Percentiles rank a stretch among this genome's conserved stretches.
These are phyloP conservation scores for Earliella scabrosa DNA, from an alignment of 1,284 basidiomycete genomes.

Conservation along the genomic window DNA sequence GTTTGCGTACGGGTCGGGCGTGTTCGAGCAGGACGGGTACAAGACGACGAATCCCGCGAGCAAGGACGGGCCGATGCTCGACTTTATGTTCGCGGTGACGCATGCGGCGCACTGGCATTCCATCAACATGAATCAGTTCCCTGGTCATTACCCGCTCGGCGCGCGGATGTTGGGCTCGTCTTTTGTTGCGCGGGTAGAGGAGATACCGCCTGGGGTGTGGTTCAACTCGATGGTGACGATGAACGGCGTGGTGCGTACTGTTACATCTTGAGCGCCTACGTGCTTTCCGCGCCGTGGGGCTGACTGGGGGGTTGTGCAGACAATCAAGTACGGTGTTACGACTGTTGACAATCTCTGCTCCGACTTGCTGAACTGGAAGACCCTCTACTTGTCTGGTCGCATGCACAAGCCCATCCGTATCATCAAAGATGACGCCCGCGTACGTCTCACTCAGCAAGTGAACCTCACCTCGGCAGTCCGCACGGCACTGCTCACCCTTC, in stretches of 20 bases:
- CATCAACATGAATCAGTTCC: constrained; percentile 91
- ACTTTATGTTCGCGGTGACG: constrained; percentile 95
- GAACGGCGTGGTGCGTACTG: constrained; percentile 74
- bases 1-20: constrained; percentile 94
- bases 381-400: constrained; percentile 92
- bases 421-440: constrained; percentile 85
- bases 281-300: constrained; percentile 6
- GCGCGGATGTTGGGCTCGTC: constrained; percentile 81
- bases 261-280: neutral
- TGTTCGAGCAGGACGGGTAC: constrained; percentile 88
- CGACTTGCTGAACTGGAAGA: constrained; percentile 92
- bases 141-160: constrained; percentile 88
- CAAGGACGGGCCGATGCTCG: constrained; percentile 79
- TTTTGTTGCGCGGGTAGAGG: constrained; percentile 80
- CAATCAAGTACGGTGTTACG: constrained; percentile 98
- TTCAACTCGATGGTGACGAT: constrained; percentile 92
- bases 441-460: constrained; percentile 91
- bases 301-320: constrained; percentile 47
- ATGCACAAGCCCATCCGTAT: constrained; percentile 97
- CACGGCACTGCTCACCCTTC: constrained; percentile 72
- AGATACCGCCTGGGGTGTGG: constrained; percentile 90
- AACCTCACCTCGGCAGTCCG: constrained; percentile 92
- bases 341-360: constrained; percentile 88
- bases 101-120: constrained; percentile 93
- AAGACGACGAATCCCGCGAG: constrained; percentile 27